These are phyloP conservation scores for Eucalyptus cloeziana DNA, from an alignment of 345 rosid species.

Conservation along the genomic window DNA sequence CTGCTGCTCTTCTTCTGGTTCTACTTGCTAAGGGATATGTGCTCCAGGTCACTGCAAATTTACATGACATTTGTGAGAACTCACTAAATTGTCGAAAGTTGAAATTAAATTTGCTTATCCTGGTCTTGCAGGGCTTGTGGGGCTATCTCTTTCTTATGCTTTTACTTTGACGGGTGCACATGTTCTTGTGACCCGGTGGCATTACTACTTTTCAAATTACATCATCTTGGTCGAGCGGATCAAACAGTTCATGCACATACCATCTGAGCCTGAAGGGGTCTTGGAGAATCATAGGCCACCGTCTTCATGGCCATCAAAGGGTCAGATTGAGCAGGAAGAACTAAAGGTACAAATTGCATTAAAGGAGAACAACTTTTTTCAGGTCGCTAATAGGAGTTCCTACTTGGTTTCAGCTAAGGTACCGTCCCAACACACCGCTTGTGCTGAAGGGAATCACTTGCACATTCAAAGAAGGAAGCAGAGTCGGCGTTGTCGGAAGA, in stretches of 20 bases:
- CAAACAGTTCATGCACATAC: constrained; percentile 57
- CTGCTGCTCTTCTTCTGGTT: constrained; percentile 61
- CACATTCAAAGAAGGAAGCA: constrained; percentile 57
- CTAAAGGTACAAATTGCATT: constrained; percentile 23
- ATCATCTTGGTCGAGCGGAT: constrained; percentile 63
- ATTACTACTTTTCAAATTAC: constrained; percentile 50
- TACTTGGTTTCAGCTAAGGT: constrained; percentile 28
- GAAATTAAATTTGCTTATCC: background rate
- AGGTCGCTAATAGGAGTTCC: background rate
- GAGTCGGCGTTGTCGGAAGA: constrained; percentile 81
- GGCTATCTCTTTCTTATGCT: constrained; percentile 69
- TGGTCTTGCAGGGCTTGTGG: constrained; percentile 51
- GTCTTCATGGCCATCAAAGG: constrained; percentile 54
- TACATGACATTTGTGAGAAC: background rate
- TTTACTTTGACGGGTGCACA: constrained; percentile 40
- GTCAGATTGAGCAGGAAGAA: constrained; percentile 54
- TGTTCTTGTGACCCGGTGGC: constrained; percentile 43
- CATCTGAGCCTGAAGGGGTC: constrained; percentile 48
- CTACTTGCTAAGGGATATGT: constrained; percentile 55
- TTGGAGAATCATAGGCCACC: constrained; percentile 51
- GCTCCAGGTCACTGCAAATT: constrained; percentile 21
- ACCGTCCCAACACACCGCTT: constrained; percentile 54
- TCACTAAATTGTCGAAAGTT: background rate
- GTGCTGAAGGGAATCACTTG: constrained; percentile 75
- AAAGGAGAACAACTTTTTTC: background rate